phyloP scores from a whole-genome alignment of 2,329 filamentous ascomycete species.

The Mycosphaerella sp. region DNA sequence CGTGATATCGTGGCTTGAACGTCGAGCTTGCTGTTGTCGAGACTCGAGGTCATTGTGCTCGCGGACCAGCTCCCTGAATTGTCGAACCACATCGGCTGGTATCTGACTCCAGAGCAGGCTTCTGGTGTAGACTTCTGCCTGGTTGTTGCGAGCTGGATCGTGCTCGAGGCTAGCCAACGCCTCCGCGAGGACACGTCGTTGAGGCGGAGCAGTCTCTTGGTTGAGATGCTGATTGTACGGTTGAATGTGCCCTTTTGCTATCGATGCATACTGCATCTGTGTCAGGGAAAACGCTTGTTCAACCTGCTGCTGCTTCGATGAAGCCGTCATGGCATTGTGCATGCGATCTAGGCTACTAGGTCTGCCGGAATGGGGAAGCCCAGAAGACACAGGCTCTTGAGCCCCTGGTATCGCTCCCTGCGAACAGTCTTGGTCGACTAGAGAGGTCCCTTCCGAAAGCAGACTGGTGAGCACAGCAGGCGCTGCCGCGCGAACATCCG shows the following conservation, averaged over 20 bases:
- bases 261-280: slow-evolving; percentile 78
- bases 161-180: slow-evolving; percentile 72
- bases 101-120: slow-evolving; percentile 93
- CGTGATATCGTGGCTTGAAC: slow-evolving; percentile 15
- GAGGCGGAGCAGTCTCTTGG: slow-evolving; percentile 28
- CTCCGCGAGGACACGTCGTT: slow-evolving; percentile 68
- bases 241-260: slow-evolving; percentile 61
- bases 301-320: slow-evolving; percentile 76
- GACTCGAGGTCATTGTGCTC: slow-evolving; percentile 43
- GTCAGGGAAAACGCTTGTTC: slow-evolving; percentile 85
- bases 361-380: slow-evolving; percentile 8
- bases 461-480: slow-evolving; percentile 73
- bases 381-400: slow-evolving; percentile 27
- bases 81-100: slow-evolving; percentile 80
- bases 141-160: slow-evolving; percentile 43
- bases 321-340: slow-evolving; percentile 46
- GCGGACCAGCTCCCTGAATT: slow-evolving; percentile 86
- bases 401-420: slow-evolving; percentile 7
- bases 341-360: slow-evolving; percentile 34
- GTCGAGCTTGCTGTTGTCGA: slow-evolving; percentile 21
- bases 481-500: slow-evolving; percentile 73
- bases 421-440: slow-evolving; percentile 9
- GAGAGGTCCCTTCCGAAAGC: slow-evolving; percentile 21
- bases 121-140: slow-evolving; percentile 85
- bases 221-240: slow-evolving; percentile 49